Percentiles rank a stretch among this genome's conserved stretches.
Evolutionary conservation across 129 eudicot genomes (phyloP).

Genomic region (Artemisia tridentata): DNA sequence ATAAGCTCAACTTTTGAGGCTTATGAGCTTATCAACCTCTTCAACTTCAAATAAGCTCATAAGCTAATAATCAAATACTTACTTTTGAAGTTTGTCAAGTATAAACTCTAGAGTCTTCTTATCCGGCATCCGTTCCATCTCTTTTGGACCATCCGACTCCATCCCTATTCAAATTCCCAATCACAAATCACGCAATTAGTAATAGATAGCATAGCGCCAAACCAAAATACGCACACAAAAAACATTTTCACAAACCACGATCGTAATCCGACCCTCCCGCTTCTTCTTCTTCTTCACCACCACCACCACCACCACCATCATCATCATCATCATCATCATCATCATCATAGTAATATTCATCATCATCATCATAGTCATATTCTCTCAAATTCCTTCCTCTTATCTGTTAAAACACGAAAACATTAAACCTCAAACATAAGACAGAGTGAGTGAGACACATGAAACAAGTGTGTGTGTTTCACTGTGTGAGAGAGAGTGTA

Average conservation of each 20-base stretch:
- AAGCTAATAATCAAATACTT: conserved; percentile 16
- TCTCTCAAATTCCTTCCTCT: conserved; percentile 32
- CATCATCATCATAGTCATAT: conserved; percentile 12
- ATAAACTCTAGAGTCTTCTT: conserved; percentile 75
- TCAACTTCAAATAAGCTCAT: too few relatives aligned
- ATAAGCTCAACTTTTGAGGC: too few relatives aligned
- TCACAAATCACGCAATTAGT: conserved; percentile 20
- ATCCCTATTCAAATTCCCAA: conserved; percentile 43
- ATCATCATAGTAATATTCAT: conserved; percentile 19
- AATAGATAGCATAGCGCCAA: conserved; percentile 19
- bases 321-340: too few relatives aligned
- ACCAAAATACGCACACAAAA: not conserved
- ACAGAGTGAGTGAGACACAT: conserved; percentile 23
- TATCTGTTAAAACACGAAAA: conserved; percentile 52
- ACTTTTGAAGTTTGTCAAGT: conserved; percentile 97
- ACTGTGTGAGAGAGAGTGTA: conserved; percentile 39
- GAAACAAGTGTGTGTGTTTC: conserved; percentile 32
- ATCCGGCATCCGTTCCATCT: conserved; percentile 58
- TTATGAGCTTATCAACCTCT: too few relatives aligned
- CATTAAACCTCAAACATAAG: conserved; percentile 14
- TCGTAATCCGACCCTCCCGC: conserved; percentile 43
- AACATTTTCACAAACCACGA: conserved; percentile 47
- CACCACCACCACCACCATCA: not conserved
- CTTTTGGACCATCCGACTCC: conserved; percentile 35
- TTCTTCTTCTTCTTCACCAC: conserved; percentile 29